Evolutionary conservation across 1,284 basidiomycete genomes (phyloP), one percentile per base, ranked within the genome.

Genomic region (Gomphus bonarii): DNA sequence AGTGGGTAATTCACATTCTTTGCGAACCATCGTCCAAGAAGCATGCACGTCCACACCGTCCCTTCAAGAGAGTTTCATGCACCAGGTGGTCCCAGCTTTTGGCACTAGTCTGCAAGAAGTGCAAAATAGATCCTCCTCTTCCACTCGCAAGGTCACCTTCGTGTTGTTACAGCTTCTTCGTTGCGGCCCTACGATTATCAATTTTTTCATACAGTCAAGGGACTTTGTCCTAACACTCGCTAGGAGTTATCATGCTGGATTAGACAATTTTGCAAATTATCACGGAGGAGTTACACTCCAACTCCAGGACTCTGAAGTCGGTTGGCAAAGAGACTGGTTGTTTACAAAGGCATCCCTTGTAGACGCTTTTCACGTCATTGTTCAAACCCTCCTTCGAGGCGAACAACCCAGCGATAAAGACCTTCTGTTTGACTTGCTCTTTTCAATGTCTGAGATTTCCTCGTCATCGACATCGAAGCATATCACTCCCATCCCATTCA

Each of bases 341-440:
- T 78, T 82, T 57, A 82, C 82, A 7, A 88, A 88, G 69, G 79
- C 84, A 6, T 76, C 79, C n/a, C 68, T 88, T 18, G 67, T 89
- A 25, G 85, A 88, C 61, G 66, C 74, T 12, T 84, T 86, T 66
- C 84, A 88, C 62, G 65, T 80, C 51, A 65, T 85, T 44, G 61
- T 86, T 43, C 70, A 71, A 30, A 68, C 72, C 2, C 69, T 84
- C 48, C 65, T 86, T 16, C 70, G 71, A 12, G 76, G 78, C 57
- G 63, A 85, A 38, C 68, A 77, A 2, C 59, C 69, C 0, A 64
- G 73, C 1, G 70, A 72, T 0, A 77, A 75, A 1, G 58, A 67
- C 11, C 65, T 69, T 0, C 73, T 81, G 6, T 80, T 86, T 63
- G 77, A 76, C 25, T 69, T 80, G 55, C 61, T 87, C 33, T 83